A percentile compares a stretch with the other conserved stretches of the same genome.
Evolutionary conservation across 73 alveolate species (phyloP).

Genomic region (Uronychia binucleata): DNA sequence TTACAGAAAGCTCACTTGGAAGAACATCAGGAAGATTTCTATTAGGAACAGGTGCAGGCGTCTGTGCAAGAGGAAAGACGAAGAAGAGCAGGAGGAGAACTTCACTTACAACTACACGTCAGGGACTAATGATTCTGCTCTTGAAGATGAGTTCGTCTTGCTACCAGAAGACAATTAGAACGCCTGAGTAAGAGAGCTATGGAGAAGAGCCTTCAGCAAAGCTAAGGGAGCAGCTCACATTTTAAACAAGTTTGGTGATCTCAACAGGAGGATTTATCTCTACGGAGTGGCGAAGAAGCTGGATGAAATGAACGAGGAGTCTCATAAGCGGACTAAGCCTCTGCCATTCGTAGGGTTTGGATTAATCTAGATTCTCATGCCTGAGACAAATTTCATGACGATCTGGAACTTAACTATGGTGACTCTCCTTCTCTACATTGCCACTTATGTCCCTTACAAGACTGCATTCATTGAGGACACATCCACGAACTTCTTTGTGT

Average conservation of each 20-base stretch:
- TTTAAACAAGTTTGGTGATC: constrained; percentile 32
- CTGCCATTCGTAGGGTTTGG: background rate
- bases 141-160: background rate
- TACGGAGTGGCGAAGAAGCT: constrained; percentile 30
- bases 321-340: background rate
- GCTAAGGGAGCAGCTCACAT: constrained; percentile 61
- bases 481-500: constrained; percentile 18
- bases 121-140: background rate
- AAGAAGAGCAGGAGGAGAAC: background rate
- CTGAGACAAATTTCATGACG: constrained; percentile 21
- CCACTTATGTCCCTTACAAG: constrained; percentile 62
- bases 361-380: constrained; percentile 7
- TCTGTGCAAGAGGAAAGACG: background rate
- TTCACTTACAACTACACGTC: background rate
- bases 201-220: constrained; percentile 32
- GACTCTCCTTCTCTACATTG: constrained; percentile 60
- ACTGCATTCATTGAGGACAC: constrained; percentile 52
- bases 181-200: constrained; percentile 5
- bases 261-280: constrained; percentile 25
- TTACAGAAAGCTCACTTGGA: background rate
- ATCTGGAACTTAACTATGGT: constrained; percentile 55
- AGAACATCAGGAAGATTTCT: background rate
- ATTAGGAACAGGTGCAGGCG: background rate
- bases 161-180: background rate
- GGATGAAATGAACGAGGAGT: background rate